Evolutionary conservation across 129 eudicot species (phyloP).

Genomic region (Artemisia argyi): DNA sequence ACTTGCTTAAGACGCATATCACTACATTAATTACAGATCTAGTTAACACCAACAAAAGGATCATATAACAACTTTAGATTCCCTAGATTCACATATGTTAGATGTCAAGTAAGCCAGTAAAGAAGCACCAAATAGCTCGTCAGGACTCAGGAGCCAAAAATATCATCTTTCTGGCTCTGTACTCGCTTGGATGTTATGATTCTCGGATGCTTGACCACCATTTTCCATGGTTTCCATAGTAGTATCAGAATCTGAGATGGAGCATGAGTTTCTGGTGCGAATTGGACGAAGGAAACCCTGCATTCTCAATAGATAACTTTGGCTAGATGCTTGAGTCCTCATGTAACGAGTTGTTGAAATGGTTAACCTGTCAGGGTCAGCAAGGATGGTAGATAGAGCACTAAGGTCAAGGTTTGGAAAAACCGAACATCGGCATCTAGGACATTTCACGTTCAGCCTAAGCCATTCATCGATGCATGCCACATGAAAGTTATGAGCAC

Average conservation of each 20-base stretch:
- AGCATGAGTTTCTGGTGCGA: slow-evolving; percentile 50
- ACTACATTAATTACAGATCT: slow-evolving; percentile 5
- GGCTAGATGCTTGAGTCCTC: slow-evolving; percentile 76
- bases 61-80: neutral
- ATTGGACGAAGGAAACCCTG: slow-evolving; percentile 81
- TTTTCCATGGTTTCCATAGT: slow-evolving; percentile 56
- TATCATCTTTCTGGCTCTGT: slow-evolving; percentile 35
- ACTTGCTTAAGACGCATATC: too few species aligned
- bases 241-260: slow-evolving; percentile 40
- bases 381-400: slow-evolving; percentile 76
- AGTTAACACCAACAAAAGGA: slow-evolving; percentile 6
- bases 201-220: slow-evolving; percentile 40
- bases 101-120: neutral
- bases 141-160: neutral
- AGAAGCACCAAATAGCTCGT: slow-evolving; percentile 10
- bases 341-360: slow-evolving; percentile 65
- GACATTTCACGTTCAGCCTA: slow-evolving; percentile 90
- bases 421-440: slow-evolving; percentile 94
- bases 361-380: slow-evolving; percentile 62
- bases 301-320: slow-evolving; percentile 72
- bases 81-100: slow-evolving; percentile 18
- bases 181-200: slow-evolving; percentile 13
- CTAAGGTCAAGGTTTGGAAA: slow-evolving; percentile 98
- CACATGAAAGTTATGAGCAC: slow-evolving; percentile 97
- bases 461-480: slow-evolving; percentile 99